Percentiles rank a stretch among this genome's conserved stretches.
Conservation (phyloP, 805 yeast genomes). For the Myxozyma udenii region DNA sequence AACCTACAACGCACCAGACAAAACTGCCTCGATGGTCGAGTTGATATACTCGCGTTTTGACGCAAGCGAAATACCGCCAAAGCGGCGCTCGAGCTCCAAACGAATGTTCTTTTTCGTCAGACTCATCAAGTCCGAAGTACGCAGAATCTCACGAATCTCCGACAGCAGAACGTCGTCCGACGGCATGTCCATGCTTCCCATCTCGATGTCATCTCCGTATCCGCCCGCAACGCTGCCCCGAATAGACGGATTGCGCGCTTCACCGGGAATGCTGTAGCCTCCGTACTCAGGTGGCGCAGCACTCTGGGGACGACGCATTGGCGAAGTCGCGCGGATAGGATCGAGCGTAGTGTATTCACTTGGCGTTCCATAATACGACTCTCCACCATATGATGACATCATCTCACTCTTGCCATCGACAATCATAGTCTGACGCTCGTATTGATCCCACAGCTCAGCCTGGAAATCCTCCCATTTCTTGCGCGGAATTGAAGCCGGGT, state of each 20-base stretch:
- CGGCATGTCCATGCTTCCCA: slow-evolving; percentile 36
- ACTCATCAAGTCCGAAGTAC: slow-evolving; percentile 41
- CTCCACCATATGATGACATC: slow-evolving; percentile 5
- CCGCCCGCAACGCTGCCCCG: not conserved
- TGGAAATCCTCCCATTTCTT: slow-evolving; percentile 60
- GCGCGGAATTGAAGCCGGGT: slow-evolving; percentile 53
- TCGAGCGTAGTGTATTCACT: slow-evolving; percentile 6
- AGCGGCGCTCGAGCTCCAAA: slow-evolving; percentile 38
- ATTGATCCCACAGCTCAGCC: slow-evolving; percentile 45
- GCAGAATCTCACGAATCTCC: slow-evolving; percentile 40
- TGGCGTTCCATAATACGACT: slow-evolving; percentile 13
- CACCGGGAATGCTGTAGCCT: not conserved
- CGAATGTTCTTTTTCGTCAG: slow-evolving; percentile 43
- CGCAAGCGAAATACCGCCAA: slow-evolving; percentile 37
- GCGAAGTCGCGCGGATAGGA: slow-evolving; percentile 7
- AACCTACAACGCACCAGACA: slow-evolving; percentile 40
- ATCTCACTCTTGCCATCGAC: slow-evolving; percentile 16
- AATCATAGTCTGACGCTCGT: slow-evolving; percentile 19
- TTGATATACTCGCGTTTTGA: slow-evolving; percentile 42
- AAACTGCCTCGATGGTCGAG: slow-evolving; percentile 41
- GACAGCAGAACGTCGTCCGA: slow-evolving; percentile 40
- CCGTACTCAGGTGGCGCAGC: not conserved
- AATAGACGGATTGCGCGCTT: not conserved
- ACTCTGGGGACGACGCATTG: not conserved
- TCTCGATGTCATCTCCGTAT: slow-evolving; percentile 27